Conservation (phyloP, 1,139 yeast genomes). For the Lodderomyces oxycetoniae region DNA sequence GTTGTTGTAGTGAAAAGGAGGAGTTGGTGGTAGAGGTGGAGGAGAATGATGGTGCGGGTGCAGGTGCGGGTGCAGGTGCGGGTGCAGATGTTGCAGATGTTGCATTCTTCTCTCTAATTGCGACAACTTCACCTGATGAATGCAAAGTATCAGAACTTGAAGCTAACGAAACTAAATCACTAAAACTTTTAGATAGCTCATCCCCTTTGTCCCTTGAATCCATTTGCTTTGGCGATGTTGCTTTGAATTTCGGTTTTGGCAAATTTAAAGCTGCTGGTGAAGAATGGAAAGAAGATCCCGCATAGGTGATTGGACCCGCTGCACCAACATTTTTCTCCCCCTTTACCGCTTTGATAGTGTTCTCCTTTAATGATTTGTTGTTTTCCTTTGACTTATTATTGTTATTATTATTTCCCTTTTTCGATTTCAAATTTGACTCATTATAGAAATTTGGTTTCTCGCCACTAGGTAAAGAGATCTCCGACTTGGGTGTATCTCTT, state of each 20-base stretch:
- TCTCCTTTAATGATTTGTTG: conserved; percentile 12
- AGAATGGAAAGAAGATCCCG: conserved; percentile 56
- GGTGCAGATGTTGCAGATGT: conserved; percentile 8
- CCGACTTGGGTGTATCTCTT: background rate
- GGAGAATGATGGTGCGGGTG: conserved; percentile 7
- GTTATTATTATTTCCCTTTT: conserved; percentile 13
- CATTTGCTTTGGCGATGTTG: conserved; percentile 7
- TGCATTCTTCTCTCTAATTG: conserved; percentile 5
- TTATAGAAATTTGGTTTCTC: conserved; percentile 29
- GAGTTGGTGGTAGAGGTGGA: conserved; percentile 8
- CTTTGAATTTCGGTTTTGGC: conserved; percentile 51
- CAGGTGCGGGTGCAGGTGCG: conserved; percentile 12
- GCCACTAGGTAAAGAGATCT: conserved; percentile 27
- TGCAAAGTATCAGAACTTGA: background rate
- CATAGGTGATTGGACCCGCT: conserved; percentile 30
- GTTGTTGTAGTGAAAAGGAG: conserved; percentile 3
- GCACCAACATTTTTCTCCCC: conserved; percentile 20
- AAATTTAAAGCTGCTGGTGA: conserved; percentile 55
- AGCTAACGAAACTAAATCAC: background rate
- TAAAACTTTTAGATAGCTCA: conserved; percentile 1
- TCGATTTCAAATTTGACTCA: conserved; percentile 8
- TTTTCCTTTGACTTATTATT: conserved; percentile 6
- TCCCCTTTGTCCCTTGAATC: conserved; percentile 2
- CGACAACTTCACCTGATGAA: conserved; percentile 1
- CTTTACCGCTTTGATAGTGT: conserved; percentile 13